A percentile compares a stretch with the other conserved stretches of the same genome.
phyloP scores from a whole-genome alignment of 2,329 filamentous ascomycete species.

The Colletotrichum sp. region DNA sequence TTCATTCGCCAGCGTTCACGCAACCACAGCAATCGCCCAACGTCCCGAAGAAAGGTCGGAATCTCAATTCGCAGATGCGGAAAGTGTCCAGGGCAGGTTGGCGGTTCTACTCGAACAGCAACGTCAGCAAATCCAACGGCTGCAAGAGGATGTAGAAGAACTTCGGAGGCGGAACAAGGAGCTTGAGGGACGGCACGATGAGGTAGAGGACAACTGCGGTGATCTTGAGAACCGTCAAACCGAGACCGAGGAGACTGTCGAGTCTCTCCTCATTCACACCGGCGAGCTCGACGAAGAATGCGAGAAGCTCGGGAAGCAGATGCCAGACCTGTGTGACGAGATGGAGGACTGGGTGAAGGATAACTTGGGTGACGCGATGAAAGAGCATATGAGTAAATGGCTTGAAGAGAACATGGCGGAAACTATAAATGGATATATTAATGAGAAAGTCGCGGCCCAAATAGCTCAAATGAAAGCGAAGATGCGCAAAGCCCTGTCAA shows the following conservation, averaged over 20 bases:
- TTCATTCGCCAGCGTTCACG: background rate
- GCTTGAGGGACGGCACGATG: background rate
- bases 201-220: background rate
- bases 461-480: background rate
- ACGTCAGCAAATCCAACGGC: background rate
- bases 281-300: background rate
- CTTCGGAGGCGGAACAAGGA: background rate
- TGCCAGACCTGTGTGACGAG: background rate
- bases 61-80: background rate
- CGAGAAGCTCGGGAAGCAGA: conserved; percentile 3
- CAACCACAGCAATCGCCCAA: background rate
- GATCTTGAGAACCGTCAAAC: background rate
- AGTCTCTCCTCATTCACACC: background rate
- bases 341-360: background rate
- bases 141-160: background rate
- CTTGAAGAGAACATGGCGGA: background rate
- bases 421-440: background rate
- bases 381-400: background rate
- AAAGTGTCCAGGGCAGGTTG: background rate
- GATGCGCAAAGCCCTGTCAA: background rate
- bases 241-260: background rate
- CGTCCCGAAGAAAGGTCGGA: background rate
- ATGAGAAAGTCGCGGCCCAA: background rate
- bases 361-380: background rate
- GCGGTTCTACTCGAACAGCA: background rate